These are phyloP conservation scores for Ceratonia siliqua DNA, from an alignment of 306 rosid species.

Conservation along the genomic window DNA sequence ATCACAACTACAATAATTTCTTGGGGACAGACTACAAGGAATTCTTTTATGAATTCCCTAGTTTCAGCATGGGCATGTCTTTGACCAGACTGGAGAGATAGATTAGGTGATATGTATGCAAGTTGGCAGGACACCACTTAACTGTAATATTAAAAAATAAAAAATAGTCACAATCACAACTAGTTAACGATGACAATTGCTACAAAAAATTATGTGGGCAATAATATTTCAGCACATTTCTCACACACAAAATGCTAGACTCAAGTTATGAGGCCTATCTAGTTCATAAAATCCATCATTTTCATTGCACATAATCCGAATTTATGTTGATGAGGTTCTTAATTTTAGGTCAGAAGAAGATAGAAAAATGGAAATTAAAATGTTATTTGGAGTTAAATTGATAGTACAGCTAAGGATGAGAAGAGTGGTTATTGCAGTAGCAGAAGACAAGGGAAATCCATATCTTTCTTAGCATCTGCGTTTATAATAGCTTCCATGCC, in stretches of 20 bases:
- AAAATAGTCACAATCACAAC: no score
- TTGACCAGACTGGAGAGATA: no score
- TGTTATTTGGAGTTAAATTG: background rate
- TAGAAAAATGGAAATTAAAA: background rate
- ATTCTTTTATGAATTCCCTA: no score
- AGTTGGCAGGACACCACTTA: no score
- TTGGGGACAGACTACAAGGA: no score
- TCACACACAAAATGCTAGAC: background rate
- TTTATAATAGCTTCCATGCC: background rate
- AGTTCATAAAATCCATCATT: conserved; percentile 1
- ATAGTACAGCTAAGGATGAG: background rate
- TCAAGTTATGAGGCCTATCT: background rate
- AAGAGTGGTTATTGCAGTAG: background rate
- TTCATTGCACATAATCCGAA: background rate
- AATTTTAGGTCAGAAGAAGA: background rate
- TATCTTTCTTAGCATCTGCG: background rate
- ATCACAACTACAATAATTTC: conserved; percentile 17
- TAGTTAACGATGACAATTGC: background rate
- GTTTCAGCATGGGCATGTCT: no score
- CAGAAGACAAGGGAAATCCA: background rate
- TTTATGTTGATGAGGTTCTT: background rate
- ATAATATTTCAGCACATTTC: conserved; percentile 29
- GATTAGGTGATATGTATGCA: no score
- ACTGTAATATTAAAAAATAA: no score
- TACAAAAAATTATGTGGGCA: conserved; percentile 20